These are phyloP conservation scores for Evernia prunastri DNA, from an alignment of 495 filamentous ascomycete genomes.

Conservation along the genomic window DNA sequence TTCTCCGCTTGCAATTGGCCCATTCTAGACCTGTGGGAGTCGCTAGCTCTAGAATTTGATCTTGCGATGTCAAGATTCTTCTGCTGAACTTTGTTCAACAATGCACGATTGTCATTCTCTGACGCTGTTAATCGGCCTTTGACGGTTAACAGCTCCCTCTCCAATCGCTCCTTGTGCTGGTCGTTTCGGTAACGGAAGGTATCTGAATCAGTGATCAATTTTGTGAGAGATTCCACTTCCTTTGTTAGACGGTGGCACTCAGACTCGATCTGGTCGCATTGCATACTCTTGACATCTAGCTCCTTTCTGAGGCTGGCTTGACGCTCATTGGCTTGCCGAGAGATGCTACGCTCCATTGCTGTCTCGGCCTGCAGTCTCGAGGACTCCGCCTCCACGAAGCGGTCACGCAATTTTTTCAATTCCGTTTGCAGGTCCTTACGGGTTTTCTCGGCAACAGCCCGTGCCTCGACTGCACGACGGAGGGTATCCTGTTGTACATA, in stretches of 20 bases:
- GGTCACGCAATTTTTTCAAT: constrained; percentile 71
- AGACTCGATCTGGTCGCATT: constrained; percentile 64
- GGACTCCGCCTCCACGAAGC: constrained; percentile 76
- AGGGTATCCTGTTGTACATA: constrained; percentile 95
- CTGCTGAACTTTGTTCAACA: constrained; percentile 94
- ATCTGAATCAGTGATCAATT: constrained; percentile 80
- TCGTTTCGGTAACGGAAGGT: constrained; percentile 81
- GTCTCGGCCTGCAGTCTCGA: constrained; percentile 76
- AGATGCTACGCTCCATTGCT: constrained; percentile 70
- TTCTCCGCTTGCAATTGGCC: constrained; percentile 77
- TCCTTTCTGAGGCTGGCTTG: constrained; percentile 72
- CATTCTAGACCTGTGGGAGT: constrained; percentile 75
- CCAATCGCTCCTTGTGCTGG: constrained; percentile 85
- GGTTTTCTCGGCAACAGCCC: constrained; percentile 70
- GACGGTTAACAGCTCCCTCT: constrained; percentile 85
- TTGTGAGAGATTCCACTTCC: constrained; percentile 73
- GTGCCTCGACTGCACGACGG: constrained; percentile 76
- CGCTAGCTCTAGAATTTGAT: constrained; percentile 77
- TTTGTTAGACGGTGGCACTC: constrained; percentile 67
- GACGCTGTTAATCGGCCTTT: constrained; percentile 88
- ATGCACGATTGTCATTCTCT: constrained; percentile 92
- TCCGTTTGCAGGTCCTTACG: constrained; percentile 85
- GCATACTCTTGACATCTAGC: constrained; percentile 62
- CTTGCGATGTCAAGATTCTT: constrained; percentile 96
- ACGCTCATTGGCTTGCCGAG: constrained; percentile 71